These are phyloP conservation scores for Alternaria brassicae DNA, from an alignment of 2,329 filamentous ascomycete genomes.

Conservation along the genomic window DNA sequence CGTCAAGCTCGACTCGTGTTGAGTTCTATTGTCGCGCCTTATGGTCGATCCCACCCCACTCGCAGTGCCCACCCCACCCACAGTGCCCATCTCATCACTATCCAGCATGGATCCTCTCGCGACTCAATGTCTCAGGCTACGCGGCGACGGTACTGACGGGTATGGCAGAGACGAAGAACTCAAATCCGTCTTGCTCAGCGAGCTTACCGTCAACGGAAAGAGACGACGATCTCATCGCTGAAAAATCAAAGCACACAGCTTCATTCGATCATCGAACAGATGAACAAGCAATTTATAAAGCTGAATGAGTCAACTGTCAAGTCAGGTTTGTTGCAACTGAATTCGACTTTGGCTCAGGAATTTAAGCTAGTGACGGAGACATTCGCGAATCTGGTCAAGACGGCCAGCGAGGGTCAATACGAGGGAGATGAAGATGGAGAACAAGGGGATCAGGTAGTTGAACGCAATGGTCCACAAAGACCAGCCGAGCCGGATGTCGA, in stretches of 20 bases:
- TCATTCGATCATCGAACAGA: conserved; percentile 73
- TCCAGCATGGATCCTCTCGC: not conserved
- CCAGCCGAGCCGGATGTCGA: conserved; percentile 13
- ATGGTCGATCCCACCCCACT: not conserved
- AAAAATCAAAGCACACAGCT: conserved; percentile 74
- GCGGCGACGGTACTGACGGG: conserved; percentile 16
- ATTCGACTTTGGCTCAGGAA: conserved; percentile 64
- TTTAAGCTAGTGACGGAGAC: conserved; percentile 65
- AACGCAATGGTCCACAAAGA: conserved; percentile 12
- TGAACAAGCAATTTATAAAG: conserved; percentile 73
- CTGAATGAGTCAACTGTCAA: conserved; percentile 69
- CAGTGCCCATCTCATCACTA: not conserved
- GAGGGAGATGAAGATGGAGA: conserved; percentile 37
- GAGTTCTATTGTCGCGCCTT: not conserved
- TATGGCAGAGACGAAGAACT: conserved; percentile 73
- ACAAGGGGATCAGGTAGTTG: conserved; percentile 38
- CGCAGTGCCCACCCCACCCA: not conserved
- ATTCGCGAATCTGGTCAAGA: conserved; percentile 63
- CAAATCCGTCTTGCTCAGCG: conserved; percentile 88
- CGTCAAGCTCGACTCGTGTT: not conserved
- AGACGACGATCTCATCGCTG: conserved; percentile 76
- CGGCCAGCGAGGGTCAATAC: conserved; percentile 46
- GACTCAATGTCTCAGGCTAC: not conserved
- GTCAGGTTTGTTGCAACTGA: conserved; percentile 64
- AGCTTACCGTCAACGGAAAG: conserved; percentile 84